Base-by-base conservation (phyloP, 306 rosid species). In the Inga laurina region DNA sequence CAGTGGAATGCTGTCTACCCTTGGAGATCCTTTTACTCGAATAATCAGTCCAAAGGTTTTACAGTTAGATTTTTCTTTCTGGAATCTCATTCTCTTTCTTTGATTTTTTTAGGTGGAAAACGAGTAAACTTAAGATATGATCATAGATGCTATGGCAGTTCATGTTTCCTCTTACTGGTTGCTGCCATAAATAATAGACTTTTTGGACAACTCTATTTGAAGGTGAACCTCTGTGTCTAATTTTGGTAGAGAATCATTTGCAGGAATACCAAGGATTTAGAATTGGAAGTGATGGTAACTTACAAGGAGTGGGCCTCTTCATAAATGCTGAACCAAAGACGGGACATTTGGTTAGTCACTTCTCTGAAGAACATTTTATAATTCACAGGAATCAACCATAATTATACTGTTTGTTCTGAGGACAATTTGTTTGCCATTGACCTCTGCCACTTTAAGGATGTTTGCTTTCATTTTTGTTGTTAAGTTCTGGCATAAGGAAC, bases 1-100 rank as follows among this genome's bases (percentile, higher is more conserved):
- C 90, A 87, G 99, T 66, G 98, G 94, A 82, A 96, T 96, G 99
- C 97, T 96, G 73, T 91, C 99, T 41, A 96, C 99, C 24, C 99
- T 96, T 64, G 99, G 99, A 65, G 99, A 96, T 84, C 99, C 99
- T 46, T 96, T 96, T 85, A 93, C 98, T 15, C 89, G 97, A 82
- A 93, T 96, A 64, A 91, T 96, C 83, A 96, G 94, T 86, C 99
- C 99, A 51, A 93, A 92, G 97, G 99, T 95, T 79, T 64, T 54
- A 2, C 64, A 13, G 65, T 30, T 73, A 52, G 8, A 62, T 74
- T 71, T 80, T 37, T 64, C 43, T 69, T 79, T 79, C 68, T 61
- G 41, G 34, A 82, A 65, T 84, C 52, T 73, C 78, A 75, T 18
- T 83, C 57, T 48, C 21, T 49, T 81, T n/a, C 10, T 75, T 24